These are phyloP conservation scores for Liriodendron chinense DNA, from an alignment of 164 flowering plant genomes.

Conservation along the genomic window DNA sequence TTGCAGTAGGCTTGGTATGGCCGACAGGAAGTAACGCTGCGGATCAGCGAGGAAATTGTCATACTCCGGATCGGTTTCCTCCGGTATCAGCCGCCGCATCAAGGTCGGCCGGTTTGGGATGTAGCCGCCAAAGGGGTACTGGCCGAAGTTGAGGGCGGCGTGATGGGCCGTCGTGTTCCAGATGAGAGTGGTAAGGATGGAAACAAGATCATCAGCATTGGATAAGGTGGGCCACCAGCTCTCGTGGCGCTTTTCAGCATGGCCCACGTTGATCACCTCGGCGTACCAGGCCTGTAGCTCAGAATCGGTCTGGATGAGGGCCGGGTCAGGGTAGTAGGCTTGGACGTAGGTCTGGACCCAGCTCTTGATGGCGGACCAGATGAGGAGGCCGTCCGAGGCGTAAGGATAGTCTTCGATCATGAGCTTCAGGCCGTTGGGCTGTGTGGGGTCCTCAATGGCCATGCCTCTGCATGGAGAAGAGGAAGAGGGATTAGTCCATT, in stretches of 20 bases:
- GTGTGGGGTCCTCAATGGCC: constrained; percentile 65
- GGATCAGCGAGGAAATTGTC: constrained; percentile 59
- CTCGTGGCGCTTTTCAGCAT: constrained; percentile 59
- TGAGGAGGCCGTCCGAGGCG: constrained; percentile 79
- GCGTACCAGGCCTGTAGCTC: constrained; percentile 93
- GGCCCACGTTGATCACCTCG: constrained; percentile 81
- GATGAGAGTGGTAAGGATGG: constrained; percentile 76
- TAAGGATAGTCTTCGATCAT: constrained; percentile 86
- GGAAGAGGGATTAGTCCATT: background rate
- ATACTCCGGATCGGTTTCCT: constrained; percentile 67
- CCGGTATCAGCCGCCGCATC: constrained; percentile 78
- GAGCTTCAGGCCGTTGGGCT: constrained; percentile 79
- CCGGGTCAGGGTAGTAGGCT: constrained; percentile 63
- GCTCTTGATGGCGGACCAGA: constrained; percentile 76
- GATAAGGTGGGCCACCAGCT: constrained; percentile 82
- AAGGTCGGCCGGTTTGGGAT: constrained; percentile 94
- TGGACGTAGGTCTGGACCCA: constrained; percentile 69
- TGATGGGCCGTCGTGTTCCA: constrained; percentile 98
- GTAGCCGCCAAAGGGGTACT: constrained; percentile 93
- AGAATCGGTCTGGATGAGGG: constrained; percentile 37
- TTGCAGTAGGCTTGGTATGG: constrained; percentile 73
- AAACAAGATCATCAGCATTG: constrained; percentile 41
- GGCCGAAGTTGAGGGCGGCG: constrained; percentile 94
- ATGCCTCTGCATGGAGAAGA: constrained; percentile 52
- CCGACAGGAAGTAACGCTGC: constrained; percentile 57